These are phyloP conservation scores for Calonectria hawksworthii DNA, from an alignment of 2,329 filamentous ascomycete genomes.

Conservation along the genomic window DNA sequence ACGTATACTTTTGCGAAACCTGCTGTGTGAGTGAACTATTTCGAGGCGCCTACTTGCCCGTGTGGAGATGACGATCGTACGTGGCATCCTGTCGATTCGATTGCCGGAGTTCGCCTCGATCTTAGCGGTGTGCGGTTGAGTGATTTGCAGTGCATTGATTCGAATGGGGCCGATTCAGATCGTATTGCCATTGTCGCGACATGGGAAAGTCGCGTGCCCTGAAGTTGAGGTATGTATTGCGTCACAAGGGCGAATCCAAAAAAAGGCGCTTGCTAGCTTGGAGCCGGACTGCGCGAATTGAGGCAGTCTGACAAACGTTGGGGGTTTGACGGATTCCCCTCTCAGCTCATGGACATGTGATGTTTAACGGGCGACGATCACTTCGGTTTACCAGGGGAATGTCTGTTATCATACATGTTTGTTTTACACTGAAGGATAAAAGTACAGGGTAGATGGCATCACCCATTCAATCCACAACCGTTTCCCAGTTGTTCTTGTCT, in stretches of 20 bases:
- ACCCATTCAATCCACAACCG: background rate
- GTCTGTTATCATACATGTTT: conserved; percentile 21
- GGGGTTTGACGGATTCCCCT: background rate
- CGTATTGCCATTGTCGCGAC: conserved; percentile 6
- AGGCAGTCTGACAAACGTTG: background rate
- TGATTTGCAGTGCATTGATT: conserved; percentile 31
- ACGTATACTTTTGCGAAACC: conserved; percentile 31
- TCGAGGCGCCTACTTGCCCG: conserved; percentile 25
- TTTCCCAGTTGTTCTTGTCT: background rate
- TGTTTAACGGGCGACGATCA: background rate
- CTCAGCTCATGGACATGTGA: background rate
- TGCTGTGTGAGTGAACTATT: conserved; percentile 6
- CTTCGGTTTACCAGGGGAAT: background rate
- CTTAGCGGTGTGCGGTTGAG: conserved; percentile 29
- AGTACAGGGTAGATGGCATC: conserved; percentile 36
- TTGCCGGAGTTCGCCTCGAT: conserved; percentile 22
- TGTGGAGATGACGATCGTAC: conserved; percentile 35
- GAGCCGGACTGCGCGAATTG: background rate
- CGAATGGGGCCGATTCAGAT: conserved; percentile 11
- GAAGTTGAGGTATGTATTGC: conserved; percentile 5
- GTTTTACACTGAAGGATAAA: conserved; percentile 30
- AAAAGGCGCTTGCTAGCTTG: background rate
- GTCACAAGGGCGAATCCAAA: conserved; percentile 9
- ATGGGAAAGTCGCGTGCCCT: background rate
- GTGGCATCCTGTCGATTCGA: conserved; percentile 13